Evolutionary conservation across 768 basidiomycete genomes (phyloP), one percentile per base, ranked within the genome.

Genomic region (Auriculariales sp.): DNA sequence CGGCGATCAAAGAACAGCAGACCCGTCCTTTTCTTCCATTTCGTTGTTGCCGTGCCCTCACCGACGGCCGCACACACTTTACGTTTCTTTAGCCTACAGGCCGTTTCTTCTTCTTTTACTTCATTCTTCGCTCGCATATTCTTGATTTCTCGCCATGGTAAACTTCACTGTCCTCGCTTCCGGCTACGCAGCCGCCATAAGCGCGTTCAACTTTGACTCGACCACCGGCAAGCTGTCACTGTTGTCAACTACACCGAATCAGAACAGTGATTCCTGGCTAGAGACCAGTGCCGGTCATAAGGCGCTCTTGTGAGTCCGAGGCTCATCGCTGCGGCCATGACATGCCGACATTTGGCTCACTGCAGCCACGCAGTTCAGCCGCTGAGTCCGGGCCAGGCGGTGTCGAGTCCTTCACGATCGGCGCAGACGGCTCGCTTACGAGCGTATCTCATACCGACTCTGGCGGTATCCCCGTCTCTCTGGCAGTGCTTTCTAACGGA

Each of bases 91-190:
- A n/a, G n/a, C n/a, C n/a, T n/a, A n/a, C 10, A 39, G 22, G 36
- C 36, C 22, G 10, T 22, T 39, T 19, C 22, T 9, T 19, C 22
- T 39, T 9, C 36, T 39, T 39, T 22, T 22, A 39, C 36, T 19
- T 39, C 28, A 31, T 30, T 27, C 7, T 44, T 44, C 12, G 11
- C 42, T 17, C n/a, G 42, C 33, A 34, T 34, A 14, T 14, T 34
- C 33, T 17, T 17, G 14, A 14, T 34, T 27, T 17, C 10, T 22
- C 7, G 15, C 31, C 36, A 83, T 83, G 81, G 81, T 83, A 55
- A 70, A 75, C 49, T 76, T 79, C 58, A 79, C 69, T 3, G 79
- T 85, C 53, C 69, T 83, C 30, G 81, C 81, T 28, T 81, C 81
- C 29, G 81, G 81, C 14, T 83, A 75, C 58, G 61, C 66, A 22